A percentile compares a stretch with the other conserved stretches of the same genome.
Conservation (phyloP, 2,329 filamentous ascomycete genomes). For the Aureobasidium vineae region DNA sequence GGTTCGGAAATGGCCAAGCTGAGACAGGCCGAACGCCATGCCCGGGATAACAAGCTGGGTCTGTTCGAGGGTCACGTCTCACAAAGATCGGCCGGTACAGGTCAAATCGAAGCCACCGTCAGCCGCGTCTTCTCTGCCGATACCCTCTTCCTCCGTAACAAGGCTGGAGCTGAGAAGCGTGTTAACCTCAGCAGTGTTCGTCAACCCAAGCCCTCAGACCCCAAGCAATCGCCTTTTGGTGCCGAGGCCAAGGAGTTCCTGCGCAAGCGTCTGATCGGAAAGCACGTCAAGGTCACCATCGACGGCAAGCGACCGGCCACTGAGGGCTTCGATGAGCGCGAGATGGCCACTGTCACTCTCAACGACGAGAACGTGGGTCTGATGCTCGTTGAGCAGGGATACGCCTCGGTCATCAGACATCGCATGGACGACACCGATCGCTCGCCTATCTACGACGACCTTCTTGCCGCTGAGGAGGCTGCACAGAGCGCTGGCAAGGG, state of each 20-base stretch:
- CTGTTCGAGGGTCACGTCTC: conserved; percentile 79
- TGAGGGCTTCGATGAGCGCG: conserved; percentile 89
- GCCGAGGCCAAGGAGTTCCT: conserved; percentile 96
- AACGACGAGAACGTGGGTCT: conserved; percentile 87
- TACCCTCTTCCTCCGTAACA: conserved; percentile 81
- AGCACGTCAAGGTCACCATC: conserved; percentile 84
- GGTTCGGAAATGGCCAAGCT: conserved; percentile 84
- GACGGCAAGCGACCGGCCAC: conserved; percentile 88
- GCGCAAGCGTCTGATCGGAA: conserved; percentile 90
- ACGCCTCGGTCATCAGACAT: conserved; percentile 91
- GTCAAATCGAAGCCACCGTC: conserved; percentile 76
- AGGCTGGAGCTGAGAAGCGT: conserved; percentile 80
- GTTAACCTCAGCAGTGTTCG: conserved; percentile 91
- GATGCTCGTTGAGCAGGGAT: conserved; percentile 84
- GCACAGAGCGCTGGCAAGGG: conserved; percentile 89
- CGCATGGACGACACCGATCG: conserved; percentile 92
- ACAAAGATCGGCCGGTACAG: conserved; percentile 57
- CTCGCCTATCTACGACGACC: conserved; percentile 88
- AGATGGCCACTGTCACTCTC: conserved; percentile 83
- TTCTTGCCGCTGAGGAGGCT: conserved; percentile 72
- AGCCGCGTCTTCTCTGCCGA: conserved; percentile 85
- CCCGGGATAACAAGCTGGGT: conserved; percentile 72
- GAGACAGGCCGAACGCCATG: conserved; percentile 80
- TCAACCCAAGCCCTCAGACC: conserved; percentile 84
- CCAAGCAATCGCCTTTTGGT: conserved; percentile 81